These are phyloP conservation scores for Sesbania bispinosa DNA, from an alignment of 306 rosid genomes.

Conservation along the genomic window DNA sequence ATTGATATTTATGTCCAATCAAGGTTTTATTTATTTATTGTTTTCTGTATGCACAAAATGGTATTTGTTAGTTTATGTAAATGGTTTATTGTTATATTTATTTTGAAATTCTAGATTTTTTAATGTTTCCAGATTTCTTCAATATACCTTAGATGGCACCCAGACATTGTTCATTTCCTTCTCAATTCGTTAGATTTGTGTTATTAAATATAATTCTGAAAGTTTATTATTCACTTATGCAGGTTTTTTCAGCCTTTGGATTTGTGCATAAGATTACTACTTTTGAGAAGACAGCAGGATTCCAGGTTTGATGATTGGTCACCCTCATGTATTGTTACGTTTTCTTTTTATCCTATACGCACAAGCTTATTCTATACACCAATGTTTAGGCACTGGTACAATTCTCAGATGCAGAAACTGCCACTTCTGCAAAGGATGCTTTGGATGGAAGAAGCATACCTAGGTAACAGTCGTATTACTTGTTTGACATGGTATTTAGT, in stretches of 20 bases:
- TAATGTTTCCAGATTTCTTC: not conserved
- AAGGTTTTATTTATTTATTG: slow-evolving; percentile 9
- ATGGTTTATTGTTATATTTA: not conserved
- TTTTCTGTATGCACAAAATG: not conserved
- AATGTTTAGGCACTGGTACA: slow-evolving; percentile 85
- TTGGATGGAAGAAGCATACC: slow-evolving; percentile 98
- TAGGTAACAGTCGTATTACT: slow-evolving; percentile 66
- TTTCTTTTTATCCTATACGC: not conserved
- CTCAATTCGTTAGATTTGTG: not conserved
- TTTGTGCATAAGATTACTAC: slow-evolving; percentile 99
- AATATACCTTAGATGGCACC: not conserved
- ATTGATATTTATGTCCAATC: not conserved
- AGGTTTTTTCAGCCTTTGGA: slow-evolving; percentile 99
- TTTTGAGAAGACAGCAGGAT: slow-evolving; percentile 98
- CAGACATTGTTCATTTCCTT: not conserved
- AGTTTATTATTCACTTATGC: slow-evolving; percentile 42
- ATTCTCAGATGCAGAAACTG: slow-evolving; percentile 94
- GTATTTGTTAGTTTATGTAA: not conserved
- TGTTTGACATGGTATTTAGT: slow-evolving; percentile 46
- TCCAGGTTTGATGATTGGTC: slow-evolving; percentile 58
- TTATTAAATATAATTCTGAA: slow-evolving; percentile 34
- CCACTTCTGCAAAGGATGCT: slow-evolving; percentile 92
- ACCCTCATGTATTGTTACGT: not conserved
- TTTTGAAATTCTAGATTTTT: slow-evolving; percentile 13
- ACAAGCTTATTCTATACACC: slow-evolving; percentile 28